These are phyloP conservation scores for Plenodomus lindquistii DNA, from an alignment of 2,329 filamentous ascomycete genomes.

Conservation along the genomic window DNA sequence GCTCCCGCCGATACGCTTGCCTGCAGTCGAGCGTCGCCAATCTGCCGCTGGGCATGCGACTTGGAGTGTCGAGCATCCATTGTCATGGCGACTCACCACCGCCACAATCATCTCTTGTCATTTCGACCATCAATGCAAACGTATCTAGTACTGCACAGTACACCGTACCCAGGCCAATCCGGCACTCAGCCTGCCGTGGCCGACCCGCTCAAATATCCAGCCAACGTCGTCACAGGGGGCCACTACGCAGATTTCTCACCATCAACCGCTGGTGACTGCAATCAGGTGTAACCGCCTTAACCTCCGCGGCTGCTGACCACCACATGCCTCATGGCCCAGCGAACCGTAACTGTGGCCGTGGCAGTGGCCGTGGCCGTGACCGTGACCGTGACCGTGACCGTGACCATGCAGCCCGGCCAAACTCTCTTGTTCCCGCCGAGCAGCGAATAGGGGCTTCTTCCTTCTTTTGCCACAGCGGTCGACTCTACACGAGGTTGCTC, in stretches of 20 bases:
- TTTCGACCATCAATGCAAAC: no score
- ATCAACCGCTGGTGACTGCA: background rate
- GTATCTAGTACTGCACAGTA: no score
- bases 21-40: background rate
- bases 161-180: no score
- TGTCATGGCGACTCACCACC: no score
- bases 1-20: background rate
- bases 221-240: no score
- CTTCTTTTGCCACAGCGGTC: background rate
- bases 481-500: background rate
- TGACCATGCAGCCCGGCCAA: background rate
- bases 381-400: slow-evolving; percentile 10
- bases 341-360: no score
- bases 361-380: no score
- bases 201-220: no score
- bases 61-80: background rate
- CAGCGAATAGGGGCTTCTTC: slow-evolving; percentile 5
- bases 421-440: slow-evolving; percentile 2
- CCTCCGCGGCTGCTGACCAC: background rate
- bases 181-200: no score
- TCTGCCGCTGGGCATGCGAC: background rate
- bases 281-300: slow-evolving; percentile 10
- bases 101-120: no score
- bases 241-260: slow-evolving; percentile 7
- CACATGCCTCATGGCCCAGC: background rate